Conservation (phyloP, 306 rosid genomes). For the Nissolia schottii region DNA sequence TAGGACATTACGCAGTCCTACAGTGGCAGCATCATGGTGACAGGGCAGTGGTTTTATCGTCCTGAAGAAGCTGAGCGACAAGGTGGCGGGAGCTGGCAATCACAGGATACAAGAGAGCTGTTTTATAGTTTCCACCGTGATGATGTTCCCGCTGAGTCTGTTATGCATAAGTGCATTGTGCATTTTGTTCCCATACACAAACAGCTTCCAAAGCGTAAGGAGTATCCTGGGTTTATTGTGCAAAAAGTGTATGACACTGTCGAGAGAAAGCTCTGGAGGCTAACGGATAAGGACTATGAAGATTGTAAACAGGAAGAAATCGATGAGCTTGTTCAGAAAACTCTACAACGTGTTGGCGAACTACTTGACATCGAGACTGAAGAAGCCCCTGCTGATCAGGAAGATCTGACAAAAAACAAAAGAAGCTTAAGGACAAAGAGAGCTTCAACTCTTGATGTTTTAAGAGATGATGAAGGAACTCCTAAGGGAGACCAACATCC, state of each 20-base stretch:
- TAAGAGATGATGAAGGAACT: constrained; percentile 59
- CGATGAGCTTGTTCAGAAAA: constrained; percentile 81
- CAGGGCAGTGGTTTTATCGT: constrained; percentile 98
- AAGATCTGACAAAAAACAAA: constrained; percentile 56
- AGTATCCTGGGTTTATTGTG: constrained; percentile 90
- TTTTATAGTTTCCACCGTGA: constrained; percentile 98
- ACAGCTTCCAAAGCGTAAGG: constrained; percentile 84
- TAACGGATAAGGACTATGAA: constrained; percentile 86
- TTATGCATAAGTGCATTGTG: constrained; percentile 90
- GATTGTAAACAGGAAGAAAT: constrained; percentile 78
- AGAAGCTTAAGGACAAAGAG: constrained; percentile 59
- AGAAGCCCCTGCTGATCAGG: constrained; percentile 53
- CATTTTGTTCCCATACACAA: constrained; percentile 85
- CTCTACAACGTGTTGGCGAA: constrained; percentile 57
- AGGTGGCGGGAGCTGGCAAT: constrained; percentile 87
- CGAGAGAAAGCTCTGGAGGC: constrained; percentile 84
- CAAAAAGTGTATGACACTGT: constrained; percentile 92
- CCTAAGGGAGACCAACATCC: constrained; percentile 46
- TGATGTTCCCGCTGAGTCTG: constrained; percentile 92
- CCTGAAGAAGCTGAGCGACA: constrained; percentile 94
- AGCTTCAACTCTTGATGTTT: constrained; percentile 62
- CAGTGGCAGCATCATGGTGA: constrained; percentile 63
- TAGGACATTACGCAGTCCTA: constrained; percentile 67
- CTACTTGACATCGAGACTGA: constrained; percentile 72
- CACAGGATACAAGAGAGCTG: constrained; percentile 87